Evolutionary conservation across 768 basidiomycete species (phyloP), one percentile per base, ranked within the genome.

Genomic region (Leccinum variicolor): DNA sequence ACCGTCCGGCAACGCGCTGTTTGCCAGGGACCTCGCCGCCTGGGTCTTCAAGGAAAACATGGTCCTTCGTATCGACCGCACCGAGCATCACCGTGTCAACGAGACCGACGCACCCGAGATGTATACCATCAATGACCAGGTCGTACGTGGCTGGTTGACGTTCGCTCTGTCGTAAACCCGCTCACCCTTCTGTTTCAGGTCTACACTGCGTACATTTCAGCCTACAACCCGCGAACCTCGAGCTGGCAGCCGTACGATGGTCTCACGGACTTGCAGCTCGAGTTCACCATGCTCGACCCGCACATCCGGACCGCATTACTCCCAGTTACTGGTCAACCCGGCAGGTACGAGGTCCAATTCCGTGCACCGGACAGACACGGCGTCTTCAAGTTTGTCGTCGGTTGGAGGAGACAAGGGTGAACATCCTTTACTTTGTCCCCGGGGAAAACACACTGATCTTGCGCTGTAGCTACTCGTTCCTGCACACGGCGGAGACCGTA

Each of bases 251-350:
- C 92, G 0, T 86, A 86, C 69, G 85, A 86, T 13, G 82, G 80
- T 31, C 71, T 93, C 52, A 71, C 75, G 11, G 97, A 98, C 69
- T 69, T 98, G 28, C 96, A 98, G 65, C 79, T 98, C 52, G 95
- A 96, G 65, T 98, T 98, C 70, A 96, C 94, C 21, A 99, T 99
- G 97, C 85, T 99, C 41, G 97, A 99, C 72, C 97, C 97, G 1
- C 94, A 97, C 72, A 77, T 98, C 58, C 92, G 97, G 34, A 92
- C 86, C 14, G 75, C 88, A 7, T 80, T 99, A 10, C 77, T 72
- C 11, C 79, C 88, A 11, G 82, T 85, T 9, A 54, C 75, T 4
- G 81, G 80, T 1, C 62, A 74, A 25, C 82, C 86, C 3, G 88
- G 89, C 23, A 78, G 81, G 63, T 98, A 94, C 76, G 80, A 84